A percentile compares a stretch with the other conserved stretches of the same genome.
phyloP scores from a whole-genome alignment of 306 rosid genomes.

The Senna siamea region DNA sequence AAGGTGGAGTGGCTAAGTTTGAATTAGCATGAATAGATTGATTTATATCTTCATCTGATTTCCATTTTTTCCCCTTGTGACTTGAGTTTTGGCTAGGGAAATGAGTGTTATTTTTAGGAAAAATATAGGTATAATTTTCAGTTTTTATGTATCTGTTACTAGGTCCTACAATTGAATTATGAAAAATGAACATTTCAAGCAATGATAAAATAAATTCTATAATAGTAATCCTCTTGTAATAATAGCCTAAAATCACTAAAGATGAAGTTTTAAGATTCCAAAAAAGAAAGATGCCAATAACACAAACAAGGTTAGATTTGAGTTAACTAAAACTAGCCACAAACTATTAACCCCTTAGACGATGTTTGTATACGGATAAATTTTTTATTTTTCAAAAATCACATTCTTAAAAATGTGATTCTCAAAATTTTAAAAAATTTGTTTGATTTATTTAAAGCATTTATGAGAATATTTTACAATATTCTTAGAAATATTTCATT shows the following conservation, averaged over 20 bases:
- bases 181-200: not conserved
- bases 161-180: too few species aligned
- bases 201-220: not conserved
- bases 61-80: not conserved
- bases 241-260: not conserved
- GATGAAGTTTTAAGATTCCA: not conserved
- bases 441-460: too few species aligned
- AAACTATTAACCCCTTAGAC: too few species aligned
- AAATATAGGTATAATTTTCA: too few species aligned
- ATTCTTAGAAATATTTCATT: too few species aligned
- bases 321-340: not conserved
- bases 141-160: too few species aligned
- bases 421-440: too few species aligned
- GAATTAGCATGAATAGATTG: slow-evolving; percentile 25
- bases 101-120: not conserved
- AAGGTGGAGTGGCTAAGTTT: slow-evolving; percentile 7
- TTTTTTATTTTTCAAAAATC: too few species aligned
- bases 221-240: not conserved
- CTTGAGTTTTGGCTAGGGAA: not conserved
- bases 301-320: not conserved
- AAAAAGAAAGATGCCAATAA: not conserved
- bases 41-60: slow-evolving; percentile 3
- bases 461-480: too few species aligned
- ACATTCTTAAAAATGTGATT: too few species aligned
- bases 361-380: too few species aligned